Base-by-base conservation (phyloP, 2,329 filamentous ascomycete genomes). In the Aureobasidium lini region DNA sequence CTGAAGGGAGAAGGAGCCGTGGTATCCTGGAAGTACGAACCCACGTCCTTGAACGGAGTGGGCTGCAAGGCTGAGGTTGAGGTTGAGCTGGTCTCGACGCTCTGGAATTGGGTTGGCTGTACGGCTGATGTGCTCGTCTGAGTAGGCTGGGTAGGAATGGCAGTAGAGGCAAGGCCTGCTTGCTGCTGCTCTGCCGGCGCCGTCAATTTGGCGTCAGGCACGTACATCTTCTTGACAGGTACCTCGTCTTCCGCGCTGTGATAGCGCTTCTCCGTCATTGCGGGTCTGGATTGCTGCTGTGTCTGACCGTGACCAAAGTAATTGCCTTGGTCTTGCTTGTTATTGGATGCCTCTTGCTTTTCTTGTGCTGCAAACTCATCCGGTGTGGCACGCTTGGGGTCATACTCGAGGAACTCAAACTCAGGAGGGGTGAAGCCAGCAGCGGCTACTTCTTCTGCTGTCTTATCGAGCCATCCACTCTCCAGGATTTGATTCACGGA, bases 401-500 rank as follows among this genome's bases (percentile, higher is more conserved):
- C 56, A 37, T 42, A 59, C 29, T 59, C 56, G 29, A 59, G 32
- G 16, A 34, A 32, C 18, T 49, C 44, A 18, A 47, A 34, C 11
- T 34, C 13, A 13, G 56, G 56, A 11, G 56, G 56, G 8, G 31
- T 43, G 43, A 59, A 59, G 6, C 56, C 56, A 7, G 23, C 28
- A 42, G 46, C 46, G 11, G 49, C 48, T 9, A 40, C 36, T 32
- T 50, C 56, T 29, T 46, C 56, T 10, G 43, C 44, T n/a, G 28
- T 44, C 56, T 49, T 59, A 46, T 59, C 56, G 6, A 59, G 28
- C 56, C 56, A 59, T 34, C 56, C 56, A 11, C 44, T 42, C 16
- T 62, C 49, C 32, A 68, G 50, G 43, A 68, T 64, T n/a, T 62
- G 62, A 8, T 54, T 39, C 6, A 65, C 66, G 10, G 64, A 64